Base-by-base conservation (phyloP, 2,329 filamentous ascomycete genomes). In the Ilyonectria sp. region DNA sequence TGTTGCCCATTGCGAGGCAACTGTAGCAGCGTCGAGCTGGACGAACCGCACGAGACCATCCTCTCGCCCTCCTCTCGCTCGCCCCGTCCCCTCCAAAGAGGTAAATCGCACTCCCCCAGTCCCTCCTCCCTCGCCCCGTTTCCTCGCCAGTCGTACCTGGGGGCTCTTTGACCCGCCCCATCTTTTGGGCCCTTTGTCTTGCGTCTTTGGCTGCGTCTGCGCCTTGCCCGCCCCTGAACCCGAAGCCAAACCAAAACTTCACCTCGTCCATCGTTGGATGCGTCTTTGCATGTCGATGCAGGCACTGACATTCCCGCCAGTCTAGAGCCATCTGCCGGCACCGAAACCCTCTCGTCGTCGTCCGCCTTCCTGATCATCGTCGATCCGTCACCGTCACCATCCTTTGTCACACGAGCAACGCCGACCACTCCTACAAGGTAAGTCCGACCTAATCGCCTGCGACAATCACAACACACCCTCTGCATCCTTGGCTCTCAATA, bases 1-100 rank as follows among this genome's bases (percentile, higher is more conserved):
- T 76, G 75, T 74, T 75, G 80, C 78, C 77, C 79, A 80, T 81
- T 81, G 76, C 76, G 79, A 81, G 79, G 79, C 79, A 80, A 76
- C 79, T 75, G 71, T 79, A 78, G 74, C 75, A 76, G 76, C 71
- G 73, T 75, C 52, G 78, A 81, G 79, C 79, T 81, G 79, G 79
- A 78, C 72, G 76, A 75, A 71, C 74, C 75, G 71, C 69, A 71
- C 72, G 75, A 74, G 73, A 77, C 65, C 65, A 60, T 70, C 73
- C 40, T 69, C 73, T 69, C 56, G 58, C 31, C 49, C 62, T 71
- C 70, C 70, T 72, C 69, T 69, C 71, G 67, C 69, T 75, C 70
- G 69, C 72, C 73, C 72, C 67, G 68, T 69, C 72, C 63, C 68
- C 68, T 69, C 66, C 65, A 68, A 65, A 60, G 59, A 76, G 77